Percentiles rank a stretch among this genome's conserved stretches.
Evolutionary conservation across 1,284 basidiomycete genomes (phyloP).

Genomic region (Melampsora americana): DNA sequence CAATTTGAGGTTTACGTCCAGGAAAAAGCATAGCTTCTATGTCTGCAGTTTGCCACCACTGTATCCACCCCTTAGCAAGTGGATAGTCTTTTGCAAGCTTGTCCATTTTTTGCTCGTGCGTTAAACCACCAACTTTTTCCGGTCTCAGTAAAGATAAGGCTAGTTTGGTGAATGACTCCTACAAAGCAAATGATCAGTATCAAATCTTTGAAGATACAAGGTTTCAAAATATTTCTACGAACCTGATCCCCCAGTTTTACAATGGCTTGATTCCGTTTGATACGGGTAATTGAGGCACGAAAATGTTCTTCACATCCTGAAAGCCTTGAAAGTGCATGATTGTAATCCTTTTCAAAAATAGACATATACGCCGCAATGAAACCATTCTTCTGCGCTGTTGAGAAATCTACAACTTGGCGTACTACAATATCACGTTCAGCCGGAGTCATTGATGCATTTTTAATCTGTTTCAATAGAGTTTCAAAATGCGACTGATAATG

Average conservation of each 20-base stretch:
- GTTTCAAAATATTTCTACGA: not conserved
- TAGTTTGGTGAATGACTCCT: not conserved
- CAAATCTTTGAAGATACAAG: not conserved
- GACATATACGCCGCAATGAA: conserved; percentile 16
- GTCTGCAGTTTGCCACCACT: conserved; percentile 14
- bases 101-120: conserved; percentile 15
- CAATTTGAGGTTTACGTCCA: not conserved
- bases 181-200: not conserved
- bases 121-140: not conserved
- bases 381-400: not conserved
- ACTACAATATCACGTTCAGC: not conserved
- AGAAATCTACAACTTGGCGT: conserved; percentile 16
- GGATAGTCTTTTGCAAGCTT: not conserved
- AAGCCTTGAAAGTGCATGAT: not conserved
- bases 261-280: conserved; percentile 6
- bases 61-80: not conserved
- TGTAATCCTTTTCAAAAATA: not conserved
- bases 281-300: not conserved
- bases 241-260: not conserved
- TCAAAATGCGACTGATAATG: conserved; percentile 9
- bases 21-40: conserved; percentile 21
- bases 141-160: not conserved
- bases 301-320: conserved; percentile 23
- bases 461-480: not conserved
- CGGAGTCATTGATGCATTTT: not conserved